Evolutionary conservation across 2,329 filamentous ascomycete species (phyloP).

Genomic region (Aspergillus pseudoglaucus): DNA sequence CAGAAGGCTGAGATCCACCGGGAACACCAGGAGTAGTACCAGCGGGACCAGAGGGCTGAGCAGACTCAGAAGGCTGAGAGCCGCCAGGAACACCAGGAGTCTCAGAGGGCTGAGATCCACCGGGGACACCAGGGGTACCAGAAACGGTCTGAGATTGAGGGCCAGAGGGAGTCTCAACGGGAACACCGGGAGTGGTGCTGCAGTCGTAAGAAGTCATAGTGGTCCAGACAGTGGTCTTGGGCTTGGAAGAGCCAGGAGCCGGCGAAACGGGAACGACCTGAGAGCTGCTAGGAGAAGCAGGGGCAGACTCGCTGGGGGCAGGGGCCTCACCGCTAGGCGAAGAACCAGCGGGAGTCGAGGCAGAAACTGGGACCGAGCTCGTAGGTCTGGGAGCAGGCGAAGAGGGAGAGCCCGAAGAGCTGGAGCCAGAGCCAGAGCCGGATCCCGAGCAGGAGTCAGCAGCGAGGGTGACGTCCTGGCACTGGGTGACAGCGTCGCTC

Average conservation of each 20-base stretch:
- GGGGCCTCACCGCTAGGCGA: not conserved
- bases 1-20: conserved; percentile 3
- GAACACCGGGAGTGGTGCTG: conserved; percentile 6
- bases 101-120: conserved; percentile 1
- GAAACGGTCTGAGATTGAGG: not conserved
- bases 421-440: conserved; percentile 13
- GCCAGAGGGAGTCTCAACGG: conserved; percentile 2
- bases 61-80: not conserved
- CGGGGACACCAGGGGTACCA: conserved; percentile 3
- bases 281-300: conserved; percentile 3
- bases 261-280: not conserved
- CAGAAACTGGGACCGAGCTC: not conserved
- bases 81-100: conserved; percentile 5
- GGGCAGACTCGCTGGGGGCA: conserved; percentile 1
- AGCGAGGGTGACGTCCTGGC: conserved; percentile 27
- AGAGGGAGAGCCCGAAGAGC: conserved; percentile 6
- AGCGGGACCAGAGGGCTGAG: too few species aligned
- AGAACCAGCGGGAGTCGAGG: conserved; percentile 1
- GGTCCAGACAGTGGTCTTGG: not conserved
- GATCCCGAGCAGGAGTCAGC: conserved; percentile 32
- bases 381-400: conserved; percentile 1
- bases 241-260: not conserved
- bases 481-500: conserved; percentile 25
- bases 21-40: conserved; percentile 5
- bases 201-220: not conserved